These are phyloP conservation scores for Hirschfeldia incana DNA, from an alignment of 345 rosid genomes.

Conservation along the genomic window DNA sequence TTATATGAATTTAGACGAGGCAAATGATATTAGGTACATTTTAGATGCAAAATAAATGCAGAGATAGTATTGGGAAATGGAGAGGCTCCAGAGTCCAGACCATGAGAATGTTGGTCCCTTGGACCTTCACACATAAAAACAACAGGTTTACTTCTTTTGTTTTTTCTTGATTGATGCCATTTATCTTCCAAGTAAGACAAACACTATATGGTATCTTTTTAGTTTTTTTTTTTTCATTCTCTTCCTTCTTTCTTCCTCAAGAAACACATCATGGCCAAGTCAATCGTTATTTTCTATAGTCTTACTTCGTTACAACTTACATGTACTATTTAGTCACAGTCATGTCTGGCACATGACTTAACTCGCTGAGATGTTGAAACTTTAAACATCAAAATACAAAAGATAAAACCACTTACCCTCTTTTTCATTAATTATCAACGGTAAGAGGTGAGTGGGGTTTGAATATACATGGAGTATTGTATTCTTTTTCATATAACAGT, in stretches of 20 bases:
- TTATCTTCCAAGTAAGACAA: background rate
- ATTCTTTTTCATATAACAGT: background rate
- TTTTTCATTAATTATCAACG: background rate
- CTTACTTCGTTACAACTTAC: constrained; percentile 22
- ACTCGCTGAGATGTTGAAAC: constrained; percentile 14
- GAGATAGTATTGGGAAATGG: constrained; percentile 13
- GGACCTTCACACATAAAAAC: constrained; percentile 24
- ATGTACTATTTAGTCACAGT: constrained; percentile 17
- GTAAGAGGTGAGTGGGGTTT: background rate
- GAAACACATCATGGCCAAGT: constrained; percentile 20
- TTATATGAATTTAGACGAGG: constrained; percentile 14
- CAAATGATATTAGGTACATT: background rate
- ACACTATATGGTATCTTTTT: background rate
- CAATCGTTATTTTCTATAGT: constrained; percentile 19
- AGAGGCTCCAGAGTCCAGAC: constrained; percentile 29
- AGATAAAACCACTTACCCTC: background rate
- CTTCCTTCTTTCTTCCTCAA: background rate
- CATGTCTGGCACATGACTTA: constrained; percentile 22
- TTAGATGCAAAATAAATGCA: background rate
- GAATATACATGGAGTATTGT: background rate
- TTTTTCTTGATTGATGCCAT: constrained; percentile 20
- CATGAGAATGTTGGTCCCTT: constrained; percentile 42
- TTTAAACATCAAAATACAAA: constrained; percentile 1
- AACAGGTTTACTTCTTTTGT: constrained; percentile 21
- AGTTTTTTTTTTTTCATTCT: background rate